Conservation (phyloP, 176 grass and related monocot genomes). For the Bolboschoenus planiculmis region DNA sequence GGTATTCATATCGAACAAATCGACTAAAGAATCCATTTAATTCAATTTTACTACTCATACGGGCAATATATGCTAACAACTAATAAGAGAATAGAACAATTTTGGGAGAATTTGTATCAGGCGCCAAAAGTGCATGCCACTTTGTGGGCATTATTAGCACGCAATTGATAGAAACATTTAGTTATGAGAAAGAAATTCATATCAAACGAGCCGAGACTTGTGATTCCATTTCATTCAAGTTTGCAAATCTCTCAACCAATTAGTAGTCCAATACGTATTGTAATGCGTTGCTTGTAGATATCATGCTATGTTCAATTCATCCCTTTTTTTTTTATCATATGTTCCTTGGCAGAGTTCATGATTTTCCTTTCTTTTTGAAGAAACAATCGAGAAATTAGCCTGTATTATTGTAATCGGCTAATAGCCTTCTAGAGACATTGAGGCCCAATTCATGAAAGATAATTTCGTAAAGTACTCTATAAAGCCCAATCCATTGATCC, state of each 20-base stretch:
- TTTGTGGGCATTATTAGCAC: neutral
- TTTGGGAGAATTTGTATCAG: too few species aligned
- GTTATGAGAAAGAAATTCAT: conserved; percentile 7
- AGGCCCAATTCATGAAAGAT: neutral
- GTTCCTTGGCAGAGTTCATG: neutral
- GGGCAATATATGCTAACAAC: too few species aligned
- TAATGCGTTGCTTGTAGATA: neutral
- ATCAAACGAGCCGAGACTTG: neutral
- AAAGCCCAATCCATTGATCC: neutral
- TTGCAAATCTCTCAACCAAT: neutral
- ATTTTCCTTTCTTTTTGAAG: neutral
- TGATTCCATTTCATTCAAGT: neutral
- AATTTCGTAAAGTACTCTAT: too few species aligned
- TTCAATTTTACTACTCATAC: too few species aligned
- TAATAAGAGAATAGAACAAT: too few species aligned
- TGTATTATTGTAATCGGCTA: neutral
- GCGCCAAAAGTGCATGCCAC: neutral
- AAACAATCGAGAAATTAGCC: neutral
- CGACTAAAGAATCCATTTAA: too few species aligned
- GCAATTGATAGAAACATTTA: conserved; percentile 24
- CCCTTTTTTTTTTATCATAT: neutral
- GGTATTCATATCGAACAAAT: too few species aligned
- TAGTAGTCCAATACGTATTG: neutral
- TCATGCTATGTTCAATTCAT: neutral
- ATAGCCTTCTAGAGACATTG: neutral